These are phyloP conservation scores for Geotrichum bryndzae DNA, from an alignment of 1,139 yeast genomes.

Conservation along the genomic window DNA sequence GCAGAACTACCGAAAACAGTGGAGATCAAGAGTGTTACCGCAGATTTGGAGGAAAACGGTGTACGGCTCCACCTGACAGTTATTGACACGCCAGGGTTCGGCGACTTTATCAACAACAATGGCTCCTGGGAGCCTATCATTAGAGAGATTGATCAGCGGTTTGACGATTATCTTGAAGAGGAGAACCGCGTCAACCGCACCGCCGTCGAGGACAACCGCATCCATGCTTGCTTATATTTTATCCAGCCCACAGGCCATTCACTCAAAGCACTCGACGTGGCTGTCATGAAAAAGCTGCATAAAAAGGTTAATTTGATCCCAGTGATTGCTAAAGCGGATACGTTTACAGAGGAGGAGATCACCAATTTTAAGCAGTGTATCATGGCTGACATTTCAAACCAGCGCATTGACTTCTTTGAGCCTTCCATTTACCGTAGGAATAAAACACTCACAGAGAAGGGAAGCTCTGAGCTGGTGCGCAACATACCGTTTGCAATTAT, in stretches of 20 bases:
- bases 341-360: constrained; percentile 84
- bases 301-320: constrained; percentile 92
- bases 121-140: constrained; percentile 93
- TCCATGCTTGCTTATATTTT: constrained; percentile 94
- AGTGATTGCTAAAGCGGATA: constrained; percentile 90
- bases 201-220: constrained; percentile 81
- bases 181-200: constrained; percentile 83
- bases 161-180: constrained; percentile 80
- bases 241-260: constrained; percentile 98
- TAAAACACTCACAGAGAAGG: constrained; percentile 68
- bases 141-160: constrained; percentile 80
- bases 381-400: constrained; percentile 66
- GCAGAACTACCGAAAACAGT: constrained; percentile 44
- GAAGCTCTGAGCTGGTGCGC: constrained; percentile 51
- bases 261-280: constrained; percentile 80
- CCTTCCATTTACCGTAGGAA: constrained; percentile 80
- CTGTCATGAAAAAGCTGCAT: constrained; percentile 82
- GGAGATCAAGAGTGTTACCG: constrained; percentile 58
- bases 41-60: constrained; percentile 87
- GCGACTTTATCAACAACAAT: constrained; percentile 80
- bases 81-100: constrained; percentile 91
- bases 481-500: constrained; percentile 80
- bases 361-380: constrained; percentile 62
- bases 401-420: constrained; percentile 69
- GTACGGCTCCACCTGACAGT: constrained; percentile 81